Evolutionary conservation across 306 rosid genomes (phyloP).

Genomic region (Carpinus fangiana): DNA sequence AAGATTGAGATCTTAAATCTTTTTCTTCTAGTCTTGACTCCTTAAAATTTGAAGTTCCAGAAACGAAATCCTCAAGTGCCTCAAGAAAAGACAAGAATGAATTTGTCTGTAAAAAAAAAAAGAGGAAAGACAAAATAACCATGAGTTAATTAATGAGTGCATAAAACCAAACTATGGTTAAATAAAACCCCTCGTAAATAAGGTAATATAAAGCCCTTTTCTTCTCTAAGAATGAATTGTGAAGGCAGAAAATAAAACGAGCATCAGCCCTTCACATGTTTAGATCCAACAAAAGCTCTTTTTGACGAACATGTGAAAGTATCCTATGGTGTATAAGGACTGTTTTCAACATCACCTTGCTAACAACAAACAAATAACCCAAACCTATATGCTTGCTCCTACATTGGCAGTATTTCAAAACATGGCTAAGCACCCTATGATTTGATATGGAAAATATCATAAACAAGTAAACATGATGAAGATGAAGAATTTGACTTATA

Average conservation of each 20-base stretch:
- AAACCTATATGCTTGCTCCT: background rate
- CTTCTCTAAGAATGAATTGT: background rate
- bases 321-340: background rate
- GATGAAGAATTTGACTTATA: no score
- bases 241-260: background rate
- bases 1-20: constrained; percentile 72
- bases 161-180: no score
- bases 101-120: constrained; percentile 61
- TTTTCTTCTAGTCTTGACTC: constrained; percentile 65
- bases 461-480: background rate
- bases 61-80: constrained; percentile 91
- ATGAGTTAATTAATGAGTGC: no score
- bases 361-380: background rate
- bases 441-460: no score
- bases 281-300: background rate
- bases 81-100: constrained; percentile 87
- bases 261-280: background rate
- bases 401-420: background rate
- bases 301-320: background rate
- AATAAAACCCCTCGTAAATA: background rate
- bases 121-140: no score
- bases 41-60: constrained; percentile 38
- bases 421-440: background rate
- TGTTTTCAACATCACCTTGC: background rate
- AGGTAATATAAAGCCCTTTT: background rate